Conservation (phyloP, 495 filamentous ascomycete species). For the Talaromyces ruber region DNA sequence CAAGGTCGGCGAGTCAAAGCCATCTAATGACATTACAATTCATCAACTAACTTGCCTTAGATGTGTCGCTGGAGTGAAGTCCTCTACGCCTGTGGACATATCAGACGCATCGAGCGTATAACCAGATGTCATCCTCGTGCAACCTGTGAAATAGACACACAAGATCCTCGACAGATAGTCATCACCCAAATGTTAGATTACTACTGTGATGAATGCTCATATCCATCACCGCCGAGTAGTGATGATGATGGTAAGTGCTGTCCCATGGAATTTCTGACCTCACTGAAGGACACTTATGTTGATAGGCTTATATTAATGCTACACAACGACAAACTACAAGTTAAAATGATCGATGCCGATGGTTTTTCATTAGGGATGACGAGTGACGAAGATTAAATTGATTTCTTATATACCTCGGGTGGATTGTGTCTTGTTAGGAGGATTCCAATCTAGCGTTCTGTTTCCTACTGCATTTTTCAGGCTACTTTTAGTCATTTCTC, state of each 20-base stretch:
- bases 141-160: conserved; percentile 1
- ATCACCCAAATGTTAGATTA: conserved; percentile 1
- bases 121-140: conserved; percentile 1
- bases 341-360: not conserved
- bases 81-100: conserved; percentile 2
- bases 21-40: not conserved
- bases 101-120: not conserved
- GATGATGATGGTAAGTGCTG: not conserved
- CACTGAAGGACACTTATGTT: not conserved
- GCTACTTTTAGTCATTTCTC: not conserved
- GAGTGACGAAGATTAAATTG: not conserved
- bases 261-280: not conserved
- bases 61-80: conserved; percentile 4
- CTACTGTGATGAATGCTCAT: not conserved
- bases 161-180: not conserved
- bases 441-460: not conserved
- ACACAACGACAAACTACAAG: not conserved
- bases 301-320: not conserved
- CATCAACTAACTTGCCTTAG: not conserved
- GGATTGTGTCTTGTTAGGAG: not conserved
- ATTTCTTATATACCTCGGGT: not conserved
- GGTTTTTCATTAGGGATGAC: not conserved
- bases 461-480: not conserved
- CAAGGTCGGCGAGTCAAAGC: not conserved
- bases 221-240: conserved; percentile 1